A percentile compares a stretch with the other conserved stretches of the same genome.
phyloP scores from a whole-genome alignment of 805 yeast genomes.

The Naumovozyma castellii region DNA sequence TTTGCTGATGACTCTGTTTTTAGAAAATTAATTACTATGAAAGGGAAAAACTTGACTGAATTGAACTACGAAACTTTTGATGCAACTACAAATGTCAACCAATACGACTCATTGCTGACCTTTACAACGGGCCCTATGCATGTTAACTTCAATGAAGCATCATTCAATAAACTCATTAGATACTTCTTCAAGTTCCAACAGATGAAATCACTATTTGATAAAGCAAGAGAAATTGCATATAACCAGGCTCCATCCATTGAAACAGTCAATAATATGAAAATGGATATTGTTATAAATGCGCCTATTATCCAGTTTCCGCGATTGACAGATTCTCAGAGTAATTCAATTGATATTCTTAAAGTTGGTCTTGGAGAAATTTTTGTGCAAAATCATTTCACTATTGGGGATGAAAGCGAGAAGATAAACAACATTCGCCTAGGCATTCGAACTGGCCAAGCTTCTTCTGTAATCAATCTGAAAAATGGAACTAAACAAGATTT shows the following conservation, averaged over 20 bases:
- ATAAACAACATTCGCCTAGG: constrained; percentile 60
- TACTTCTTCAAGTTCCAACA: constrained; percentile 66
- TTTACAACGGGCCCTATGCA: constrained; percentile 62
- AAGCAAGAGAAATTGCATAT: constrained; percentile 80
- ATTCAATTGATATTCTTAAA: constrained; percentile 50
- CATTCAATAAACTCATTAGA: constrained; percentile 55
- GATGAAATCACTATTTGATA: constrained; percentile 85
- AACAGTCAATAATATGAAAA: constrained; percentile 44
- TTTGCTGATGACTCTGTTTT: constrained; percentile 49
- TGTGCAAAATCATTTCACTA: constrained; percentile 50
- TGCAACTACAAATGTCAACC: constrained; percentile 36
- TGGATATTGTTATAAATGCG: constrained; percentile 65
- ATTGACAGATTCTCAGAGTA: constrained; percentile 34
- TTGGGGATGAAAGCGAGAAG: constrained; percentile 19
- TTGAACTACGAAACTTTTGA: constrained; percentile 77
- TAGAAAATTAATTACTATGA: constrained; percentile 64
- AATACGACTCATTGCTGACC: constrained; percentile 33
- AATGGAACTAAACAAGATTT: constrained; percentile 40
- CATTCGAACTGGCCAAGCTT: constrained; percentile 58
- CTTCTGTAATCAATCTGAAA: constrained; percentile 48
- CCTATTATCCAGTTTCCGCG: constrained; percentile 80
- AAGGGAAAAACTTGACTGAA: constrained; percentile 68
- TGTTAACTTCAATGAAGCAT: constrained; percentile 72
- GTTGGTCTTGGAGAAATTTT: constrained; percentile 77
- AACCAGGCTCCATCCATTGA: constrained; percentile 64